phyloP scores from a whole-genome alignment of 164 flowering plant species.

The Umbellularia californica region DNA sequence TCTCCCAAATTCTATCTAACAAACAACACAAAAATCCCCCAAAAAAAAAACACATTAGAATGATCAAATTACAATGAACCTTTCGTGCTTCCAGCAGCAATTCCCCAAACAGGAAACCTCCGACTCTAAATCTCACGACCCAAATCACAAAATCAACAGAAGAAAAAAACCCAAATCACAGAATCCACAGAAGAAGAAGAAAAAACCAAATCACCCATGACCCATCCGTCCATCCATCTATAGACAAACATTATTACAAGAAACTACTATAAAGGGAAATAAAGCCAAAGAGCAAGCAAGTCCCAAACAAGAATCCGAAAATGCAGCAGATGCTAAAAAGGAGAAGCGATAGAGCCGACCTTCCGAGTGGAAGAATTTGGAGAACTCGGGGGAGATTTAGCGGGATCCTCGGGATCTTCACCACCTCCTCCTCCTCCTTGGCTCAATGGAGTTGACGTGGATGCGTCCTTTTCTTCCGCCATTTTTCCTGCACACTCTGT shows the following conservation, averaged over 20 bases:
- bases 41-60: too few species aligned
- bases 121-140: too few species aligned
- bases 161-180: not conserved
- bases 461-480: slow-evolving; percentile 71
- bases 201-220: not conserved
- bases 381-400: slow-evolving; percentile 56
- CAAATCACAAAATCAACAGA: too few species aligned
- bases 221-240: too few species aligned
- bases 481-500: slow-evolving; percentile 18
- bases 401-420: slow-evolving; percentile 67
- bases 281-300: not conserved
- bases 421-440: slow-evolving; percentile 21
- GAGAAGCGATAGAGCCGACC: slow-evolving; percentile 28
- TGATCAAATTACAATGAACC: too few species aligned
- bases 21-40: too few species aligned
- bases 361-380: slow-evolving; percentile 68
- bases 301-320: not conserved
- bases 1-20: too few species aligned
- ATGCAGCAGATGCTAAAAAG: too few species aligned
- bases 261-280: too few species aligned
- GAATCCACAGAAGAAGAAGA: not conserved
- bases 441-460: slow-evolving; percentile 60
- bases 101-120: too few species aligned
- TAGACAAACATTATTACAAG: not conserved
- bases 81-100: too few species aligned